Percentiles rank a stretch among this genome's conserved stretches.
These are phyloP conservation scores for Hirsutella rhossiliensis DNA, from an alignment of 2,329 filamentous ascomycete genomes.

Conservation along the genomic window DNA sequence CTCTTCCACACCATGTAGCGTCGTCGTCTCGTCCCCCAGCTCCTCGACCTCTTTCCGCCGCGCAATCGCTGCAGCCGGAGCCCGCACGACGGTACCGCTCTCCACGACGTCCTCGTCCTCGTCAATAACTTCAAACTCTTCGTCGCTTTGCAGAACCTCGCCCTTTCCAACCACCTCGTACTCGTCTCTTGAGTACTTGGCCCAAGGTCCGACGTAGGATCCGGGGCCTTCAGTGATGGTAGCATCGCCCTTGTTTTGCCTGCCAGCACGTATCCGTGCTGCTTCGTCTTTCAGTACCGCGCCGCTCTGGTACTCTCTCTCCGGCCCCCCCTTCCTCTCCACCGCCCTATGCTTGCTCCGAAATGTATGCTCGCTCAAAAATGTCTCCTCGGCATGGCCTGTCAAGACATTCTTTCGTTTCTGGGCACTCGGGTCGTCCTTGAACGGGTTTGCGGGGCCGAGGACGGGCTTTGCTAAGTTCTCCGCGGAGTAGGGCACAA, in stretches of 20 bases:
- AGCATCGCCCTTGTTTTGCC: slow-evolving; percentile 77
- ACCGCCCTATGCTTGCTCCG: slow-evolving; percentile 76
- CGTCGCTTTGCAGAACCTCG: slow-evolving; percentile 64
- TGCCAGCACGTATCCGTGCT: slow-evolving; percentile 53
- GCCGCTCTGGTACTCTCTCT: slow-evolving; percentile 42
- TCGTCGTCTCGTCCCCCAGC: slow-evolving; percentile 63
- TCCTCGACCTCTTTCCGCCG: slow-evolving; percentile 47
- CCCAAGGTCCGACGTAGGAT: slow-evolving; percentile 93
- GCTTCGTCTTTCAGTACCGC: slow-evolving; percentile 57
- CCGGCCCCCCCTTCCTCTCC: slow-evolving; percentile 50
- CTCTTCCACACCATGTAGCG: slow-evolving; percentile 73
- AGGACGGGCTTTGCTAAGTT: slow-evolving; percentile 53
- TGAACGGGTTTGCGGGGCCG: slow-evolving; percentile 68
- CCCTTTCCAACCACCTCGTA: slow-evolving; percentile 64
- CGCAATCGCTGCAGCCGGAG: slow-evolving; percentile 40
- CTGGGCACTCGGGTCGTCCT: slow-evolving; percentile 42
- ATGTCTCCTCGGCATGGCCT: slow-evolving; percentile 77
- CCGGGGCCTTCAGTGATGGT: slow-evolving; percentile 75
- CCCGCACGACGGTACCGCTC: slow-evolving; percentile 48
- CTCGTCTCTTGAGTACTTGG: slow-evolving; percentile 61
- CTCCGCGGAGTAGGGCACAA: slow-evolving; percentile 57
- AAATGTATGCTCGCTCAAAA: slow-evolving; percentile 84
- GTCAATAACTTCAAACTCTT: slow-evolving; percentile 67
- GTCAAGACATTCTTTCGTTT: slow-evolving; percentile 79
- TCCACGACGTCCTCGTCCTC: slow-evolving; percentile 61